Base-by-base conservation (phyloP, 768 basidiomycete genomes). In the Candolleomyces efflorescens region DNA sequence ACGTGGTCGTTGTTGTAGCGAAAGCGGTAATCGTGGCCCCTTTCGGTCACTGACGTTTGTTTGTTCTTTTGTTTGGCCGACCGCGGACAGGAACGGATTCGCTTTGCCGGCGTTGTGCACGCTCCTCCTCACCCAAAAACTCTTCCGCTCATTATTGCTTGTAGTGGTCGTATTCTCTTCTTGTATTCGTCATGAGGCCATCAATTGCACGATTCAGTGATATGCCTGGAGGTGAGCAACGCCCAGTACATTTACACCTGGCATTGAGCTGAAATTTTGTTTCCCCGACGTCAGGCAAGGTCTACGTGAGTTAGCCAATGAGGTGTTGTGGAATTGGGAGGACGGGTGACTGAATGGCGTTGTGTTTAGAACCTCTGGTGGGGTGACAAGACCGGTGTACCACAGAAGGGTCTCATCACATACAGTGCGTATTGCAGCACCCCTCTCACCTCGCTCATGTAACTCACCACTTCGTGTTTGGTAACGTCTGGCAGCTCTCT, bases 221-320 rank as follows among this genome's bases (percentile, higher is more conserved):
- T 23, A 94, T 94, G 90, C 92, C 92, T 51, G 87, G 87, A 73
- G 79, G 92, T 91, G 70, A 71, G 89, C 84, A 5, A 38, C 32
- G 3, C 43, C 32, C 32, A 5, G 32, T 3, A 23, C 11, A 46
- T 55, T 43, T 22, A 58, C 39, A 26, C 50, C 27, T 18, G 41
- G 54, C 23, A 26, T 43, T 53, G 11, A 43, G 45, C 18, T 36
- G 4, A 53, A 48, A 22, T 48, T 27, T 60, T 23, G 55, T 59
- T 24, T 53, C 37, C 23, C 50, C 54, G 53, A 41, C 27, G 53
- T 38, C 62, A 93, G 92, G 82, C 75, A 90, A 89, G 78, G 80
- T 79, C 77, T 94, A 85, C 73, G 92, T 93, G 78, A 82, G 91
- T 80, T 12, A 17, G 17, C 46, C 44, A 54, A 45, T 24, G 20